These are phyloP conservation scores for Cyclostephanos tholiformis DNA, from an alignment of 108 stramenopile genomes.

Conservation along the genomic window DNA sequence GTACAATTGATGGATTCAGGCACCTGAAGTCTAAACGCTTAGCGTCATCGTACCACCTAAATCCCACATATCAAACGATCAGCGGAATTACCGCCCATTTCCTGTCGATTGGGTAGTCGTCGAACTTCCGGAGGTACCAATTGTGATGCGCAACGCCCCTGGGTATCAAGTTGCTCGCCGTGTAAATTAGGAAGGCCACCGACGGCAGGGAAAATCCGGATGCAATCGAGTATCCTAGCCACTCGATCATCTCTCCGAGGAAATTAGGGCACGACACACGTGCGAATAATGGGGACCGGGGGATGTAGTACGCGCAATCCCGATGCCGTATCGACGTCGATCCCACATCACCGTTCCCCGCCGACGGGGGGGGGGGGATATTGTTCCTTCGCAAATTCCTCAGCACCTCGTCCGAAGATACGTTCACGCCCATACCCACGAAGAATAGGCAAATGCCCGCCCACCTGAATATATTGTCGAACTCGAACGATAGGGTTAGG, in stretches of 20 bases:
- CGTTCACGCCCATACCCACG: conserved; percentile 69
- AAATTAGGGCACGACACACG: conserved; percentile 83
- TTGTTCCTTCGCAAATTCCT: conserved; percentile 56
- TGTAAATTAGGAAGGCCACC: conserved; percentile 72
- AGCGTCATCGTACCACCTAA: too few species aligned
- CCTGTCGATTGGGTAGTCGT: conserved; percentile 67
- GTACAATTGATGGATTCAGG: too few species aligned
- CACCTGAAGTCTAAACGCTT: too few species aligned
- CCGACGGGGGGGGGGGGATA: background rate
- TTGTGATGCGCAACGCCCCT: conserved; percentile 80
- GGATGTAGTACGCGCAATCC: conserved; percentile 59
- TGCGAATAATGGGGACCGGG: conserved; percentile 71
- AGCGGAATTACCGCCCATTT: conserved; percentile 81
- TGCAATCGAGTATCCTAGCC: conserved; percentile 82
- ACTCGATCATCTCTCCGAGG: conserved; percentile 89
- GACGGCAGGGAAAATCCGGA: conserved; percentile 46
- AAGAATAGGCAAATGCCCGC: conserved; percentile 60
- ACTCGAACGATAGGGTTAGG: conserved; percentile 6
- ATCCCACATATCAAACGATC: conserved; percentile 21
- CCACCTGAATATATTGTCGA: conserved; percentile 35
- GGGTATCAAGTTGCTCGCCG: conserved; percentile 81
- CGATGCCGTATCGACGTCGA: conserved; percentile 13
- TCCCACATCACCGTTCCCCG: background rate
- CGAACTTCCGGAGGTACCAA: conserved; percentile 86
- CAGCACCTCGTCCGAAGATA: conserved; percentile 75